Conservation (phyloP, 352 stramenopile genomes). For the Phytophthora uliginosa region DNA sequence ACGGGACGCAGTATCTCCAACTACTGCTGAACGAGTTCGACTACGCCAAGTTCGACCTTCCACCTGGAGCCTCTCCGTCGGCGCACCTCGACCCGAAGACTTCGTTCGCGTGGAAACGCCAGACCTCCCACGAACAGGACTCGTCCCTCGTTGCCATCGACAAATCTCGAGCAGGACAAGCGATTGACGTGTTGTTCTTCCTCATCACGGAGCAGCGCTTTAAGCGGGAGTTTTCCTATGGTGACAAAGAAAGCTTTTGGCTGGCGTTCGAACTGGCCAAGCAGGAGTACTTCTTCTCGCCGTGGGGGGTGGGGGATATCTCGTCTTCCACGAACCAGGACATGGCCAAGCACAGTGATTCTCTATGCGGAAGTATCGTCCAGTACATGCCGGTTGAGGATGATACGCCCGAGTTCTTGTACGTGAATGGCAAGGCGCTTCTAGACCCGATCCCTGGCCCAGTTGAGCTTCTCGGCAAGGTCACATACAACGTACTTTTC, state of each 20-base stretch:
- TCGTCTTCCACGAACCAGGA: slow-evolving; percentile 35
- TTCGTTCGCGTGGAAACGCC: slow-evolving; percentile 43
- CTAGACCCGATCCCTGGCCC: slow-evolving; percentile 38
- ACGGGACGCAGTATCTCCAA: slow-evolving; percentile 36
- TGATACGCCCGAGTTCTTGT: slow-evolving; percentile 22
- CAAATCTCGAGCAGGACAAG: slow-evolving; percentile 35
- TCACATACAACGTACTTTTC: slow-evolving; percentile 25
- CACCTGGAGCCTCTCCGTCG: slow-evolving; percentile 30
- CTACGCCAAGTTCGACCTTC: slow-evolving; percentile 49
- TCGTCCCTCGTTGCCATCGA: slow-evolving; percentile 58
- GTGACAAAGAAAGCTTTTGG: slow-evolving; percentile 55
- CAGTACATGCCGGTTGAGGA: slow-evolving; percentile 41
- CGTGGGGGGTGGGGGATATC: slow-evolving; percentile 38
- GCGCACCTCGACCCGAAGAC: slow-evolving; percentile 45
- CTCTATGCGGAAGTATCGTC: slow-evolving; percentile 42
- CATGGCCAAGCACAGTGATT: slow-evolving; percentile 33
- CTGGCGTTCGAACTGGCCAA: slow-evolving; percentile 53
- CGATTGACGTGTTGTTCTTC: slow-evolving; percentile 46
- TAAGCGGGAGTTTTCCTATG: slow-evolving; percentile 49
- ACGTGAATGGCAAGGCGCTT: slow-evolving; percentile 24
- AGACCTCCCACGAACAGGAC: slow-evolving; percentile 52
- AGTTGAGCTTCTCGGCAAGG: slow-evolving; percentile 16
- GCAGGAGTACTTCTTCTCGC: slow-evolving; percentile 55
- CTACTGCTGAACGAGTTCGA: slow-evolving; percentile 46
- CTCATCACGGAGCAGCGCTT: slow-evolving; percentile 51